These are phyloP conservation scores for Penicillium canariense DNA, from an alignment of 495 filamentous ascomycete genomes.

Conservation along the genomic window DNA sequence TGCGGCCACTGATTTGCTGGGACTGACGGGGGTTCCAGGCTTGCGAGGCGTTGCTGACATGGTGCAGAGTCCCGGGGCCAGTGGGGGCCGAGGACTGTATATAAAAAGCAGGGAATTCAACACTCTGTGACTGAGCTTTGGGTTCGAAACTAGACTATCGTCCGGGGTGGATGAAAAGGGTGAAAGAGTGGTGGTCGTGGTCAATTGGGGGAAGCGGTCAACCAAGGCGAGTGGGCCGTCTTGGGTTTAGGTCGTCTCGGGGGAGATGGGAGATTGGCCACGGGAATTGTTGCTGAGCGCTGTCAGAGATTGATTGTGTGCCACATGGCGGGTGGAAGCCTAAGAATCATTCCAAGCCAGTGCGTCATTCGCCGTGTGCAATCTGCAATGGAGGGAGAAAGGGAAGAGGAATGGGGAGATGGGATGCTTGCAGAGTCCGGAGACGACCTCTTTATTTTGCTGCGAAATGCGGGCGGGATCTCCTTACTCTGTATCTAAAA, in stretches of 20 bases:
- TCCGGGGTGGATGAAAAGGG: conserved; percentile 2
- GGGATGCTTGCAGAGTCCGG: conserved; percentile 20
- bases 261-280: conserved; percentile 2
- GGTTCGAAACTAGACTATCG: not conserved
- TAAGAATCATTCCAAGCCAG: conserved; percentile 23
- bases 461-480: conserved; percentile 31
- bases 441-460: conserved; percentile 14
- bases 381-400: conserved; percentile 22
- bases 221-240: conserved; percentile 26
- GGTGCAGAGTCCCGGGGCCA: conserved; percentile 26
- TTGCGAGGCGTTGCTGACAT: conserved; percentile 49
- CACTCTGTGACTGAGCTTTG: not conserved
- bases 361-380: conserved; percentile 8
- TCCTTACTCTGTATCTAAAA: conserved; percentile 30
- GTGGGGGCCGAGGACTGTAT: conserved; percentile 16
- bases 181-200: conserved; percentile 12
- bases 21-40: conserved; percentile 39
- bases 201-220: conserved; percentile 28
- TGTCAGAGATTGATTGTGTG: conserved; percentile 29
- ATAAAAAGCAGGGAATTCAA: conserved; percentile 8
- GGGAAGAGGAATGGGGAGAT: conserved; percentile 14
- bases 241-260: conserved; percentile 5
- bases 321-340: conserved; percentile 27
- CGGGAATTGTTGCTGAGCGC: conserved; percentile 17
- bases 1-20: conserved; percentile 39